Percentiles rank a stretch among this genome's conserved stretches.
These are phyloP conservation scores for Acer negundo DNA, from an alignment of 345 rosid species.

Conservation along the genomic window DNA sequence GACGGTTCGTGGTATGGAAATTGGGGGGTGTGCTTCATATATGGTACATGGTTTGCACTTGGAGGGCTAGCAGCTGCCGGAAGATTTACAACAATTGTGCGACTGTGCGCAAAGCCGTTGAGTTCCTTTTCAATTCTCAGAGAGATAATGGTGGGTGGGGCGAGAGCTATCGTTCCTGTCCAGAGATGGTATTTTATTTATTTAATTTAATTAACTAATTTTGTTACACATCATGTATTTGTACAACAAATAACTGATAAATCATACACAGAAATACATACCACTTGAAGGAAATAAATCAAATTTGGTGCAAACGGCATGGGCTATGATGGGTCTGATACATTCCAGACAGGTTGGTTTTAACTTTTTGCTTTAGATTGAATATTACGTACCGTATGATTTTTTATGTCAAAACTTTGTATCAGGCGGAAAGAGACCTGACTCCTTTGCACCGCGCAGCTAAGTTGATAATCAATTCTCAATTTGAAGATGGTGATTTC, in stretches of 20 bases:
- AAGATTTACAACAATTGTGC: slow-evolving; percentile 37
- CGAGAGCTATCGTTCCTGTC: slow-evolving; percentile 57
- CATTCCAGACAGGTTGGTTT: slow-evolving; percentile 43
- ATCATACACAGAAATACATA: slow-evolving; percentile 29
- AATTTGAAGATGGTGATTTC: slow-evolving; percentile 64
- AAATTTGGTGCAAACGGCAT: slow-evolving; percentile 43
- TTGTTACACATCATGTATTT: not conserved
- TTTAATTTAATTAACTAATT: not conserved
- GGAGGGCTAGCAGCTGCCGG: slow-evolving; percentile 51
- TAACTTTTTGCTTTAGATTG: not conserved
- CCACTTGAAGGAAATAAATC: slow-evolving; percentile 45
- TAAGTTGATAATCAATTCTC: slow-evolving; percentile 64
- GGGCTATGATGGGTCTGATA: slow-evolving; percentile 13
- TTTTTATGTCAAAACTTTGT: not conserved
- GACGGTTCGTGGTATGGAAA: slow-evolving; percentile 59
- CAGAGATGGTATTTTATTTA: slow-evolving; percentile 34
- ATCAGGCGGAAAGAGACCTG: slow-evolving; percentile 56
- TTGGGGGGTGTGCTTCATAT: slow-evolving; percentile 58
- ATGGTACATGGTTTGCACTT: slow-evolving; percentile 52
- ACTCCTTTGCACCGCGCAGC: slow-evolving; percentile 65
- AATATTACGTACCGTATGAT: no score
- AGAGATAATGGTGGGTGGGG: slow-evolving; percentile 57
- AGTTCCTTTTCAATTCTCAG: slow-evolving; percentile 47
- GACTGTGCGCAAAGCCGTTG: slow-evolving; percentile 40
- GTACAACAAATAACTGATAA: not conserved